These are phyloP conservation scores for Yamadazyma atlantica DNA, from an alignment of 1,139 yeast species.

Conservation along the genomic window DNA sequence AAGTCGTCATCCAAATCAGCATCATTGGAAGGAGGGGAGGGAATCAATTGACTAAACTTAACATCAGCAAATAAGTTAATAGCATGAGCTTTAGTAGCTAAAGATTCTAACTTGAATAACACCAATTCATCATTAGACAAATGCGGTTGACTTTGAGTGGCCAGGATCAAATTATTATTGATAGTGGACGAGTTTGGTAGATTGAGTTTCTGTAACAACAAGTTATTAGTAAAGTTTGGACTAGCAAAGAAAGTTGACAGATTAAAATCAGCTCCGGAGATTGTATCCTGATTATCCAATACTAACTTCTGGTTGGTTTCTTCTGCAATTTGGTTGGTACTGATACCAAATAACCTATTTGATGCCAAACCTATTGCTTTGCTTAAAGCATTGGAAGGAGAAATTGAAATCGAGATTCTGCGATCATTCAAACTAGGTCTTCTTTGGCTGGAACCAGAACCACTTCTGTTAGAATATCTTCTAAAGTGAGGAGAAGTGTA, in stretches of 20 bases:
- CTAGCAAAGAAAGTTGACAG: slow-evolving; percentile 22
- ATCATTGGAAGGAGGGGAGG: slow-evolving; percentile 66
- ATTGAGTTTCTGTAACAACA: slow-evolving; percentile 34
- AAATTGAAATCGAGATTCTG: slow-evolving; percentile 65
- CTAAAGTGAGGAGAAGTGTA: slow-evolving; percentile 18
- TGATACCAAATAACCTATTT: slow-evolving; percentile 72
- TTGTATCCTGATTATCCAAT: slow-evolving; percentile 8
- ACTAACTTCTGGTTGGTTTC: slow-evolving; percentile 12
- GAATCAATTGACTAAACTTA: slow-evolving; percentile 80
- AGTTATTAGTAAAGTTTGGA: slow-evolving; percentile 38
- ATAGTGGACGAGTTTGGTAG: slow-evolving; percentile 25
- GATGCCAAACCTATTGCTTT: slow-evolving; percentile 89
- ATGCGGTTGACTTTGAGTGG: slow-evolving; percentile 3
- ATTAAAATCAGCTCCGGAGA: slow-evolving; percentile 14
- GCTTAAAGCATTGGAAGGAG: slow-evolving; percentile 86
- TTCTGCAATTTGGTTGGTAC: slow-evolving; percentile 13
- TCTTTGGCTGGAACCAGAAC: slow-evolving; percentile 32
- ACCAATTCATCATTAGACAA: slow-evolving; percentile 37
- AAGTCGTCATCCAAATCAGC: slow-evolving; percentile 41
- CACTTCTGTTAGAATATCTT: slow-evolving; percentile 33
- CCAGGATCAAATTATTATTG: slow-evolving; percentile 8
- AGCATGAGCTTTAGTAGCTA: slow-evolving; percentile 90
- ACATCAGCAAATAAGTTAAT: slow-evolving; percentile 88
- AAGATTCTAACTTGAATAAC: slow-evolving; percentile 58
- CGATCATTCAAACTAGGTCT: slow-evolving; percentile 57